Base-by-base conservation (phyloP, 208 protist genomes). In the Endotrypanum monterogeii region DNA sequence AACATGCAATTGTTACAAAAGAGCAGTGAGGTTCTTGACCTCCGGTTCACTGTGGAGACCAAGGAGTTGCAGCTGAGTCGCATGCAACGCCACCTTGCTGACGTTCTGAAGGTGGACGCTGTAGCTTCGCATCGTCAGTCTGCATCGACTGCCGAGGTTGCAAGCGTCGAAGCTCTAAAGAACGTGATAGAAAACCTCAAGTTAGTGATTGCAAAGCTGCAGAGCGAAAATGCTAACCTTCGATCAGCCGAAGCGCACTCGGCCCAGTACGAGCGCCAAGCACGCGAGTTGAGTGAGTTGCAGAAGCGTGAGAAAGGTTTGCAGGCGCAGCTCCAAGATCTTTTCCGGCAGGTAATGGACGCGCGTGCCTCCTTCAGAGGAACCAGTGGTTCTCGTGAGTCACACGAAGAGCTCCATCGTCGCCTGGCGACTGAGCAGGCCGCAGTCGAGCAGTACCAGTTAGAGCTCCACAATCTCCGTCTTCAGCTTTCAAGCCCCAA, bases 111-210 rank as follows among this genome's bases (percentile, higher is more conserved):
- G n/a, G 75, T 83, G n/a, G 82, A 90, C 66, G 46, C 67, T 79
- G 82, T 32, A 71, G 73, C 46, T 51, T 74, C 56, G 8, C 30
- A 20, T 48, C 48, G 52, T 3, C 55, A 48, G 48, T 57, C 20
- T 48, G 66, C 46, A 66, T 67, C 63, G 55, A 62, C 39, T 55
- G 23, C 76, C 39, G 23, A 71, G 48, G 23, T 65, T 8, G 52
- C 74, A 39, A 63, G 72, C 35, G 65, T 74, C 18, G 76, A 82
- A 25, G 70, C 78, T 2, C 76, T 97, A 3, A 79, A 88, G 57
- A 85, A 86, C 39, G 73, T 94, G 7, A 82, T 94, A 28, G 90
- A 92, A 30, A 94, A 92, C 60, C 63, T 97, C 32, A 92, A 92
- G 70, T 50, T 90, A 35, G 86, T 94, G 28, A 85, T 97, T 30